Evolutionary conservation across 345 rosid species (phyloP).

Genomic region (Populus tremula): DNA sequence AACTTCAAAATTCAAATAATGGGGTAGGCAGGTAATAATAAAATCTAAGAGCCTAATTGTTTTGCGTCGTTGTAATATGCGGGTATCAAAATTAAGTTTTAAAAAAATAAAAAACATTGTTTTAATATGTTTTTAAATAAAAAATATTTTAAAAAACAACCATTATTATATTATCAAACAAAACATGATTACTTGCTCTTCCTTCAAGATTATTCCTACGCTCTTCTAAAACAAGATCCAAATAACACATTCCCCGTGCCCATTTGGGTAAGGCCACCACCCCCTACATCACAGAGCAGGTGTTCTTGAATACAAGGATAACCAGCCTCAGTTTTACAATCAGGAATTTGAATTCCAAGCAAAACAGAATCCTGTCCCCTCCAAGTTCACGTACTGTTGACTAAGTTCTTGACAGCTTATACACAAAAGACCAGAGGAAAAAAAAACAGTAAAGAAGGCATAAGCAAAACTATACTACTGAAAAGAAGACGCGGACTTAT

Average conservation of each 20-base stretch:
- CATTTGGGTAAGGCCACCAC: constrained; percentile 4
- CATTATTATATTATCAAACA: too few relatives aligned
- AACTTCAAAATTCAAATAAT: constrained; percentile 3
- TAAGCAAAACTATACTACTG: constrained; percentile 31
- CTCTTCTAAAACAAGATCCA: constrained; percentile 5
- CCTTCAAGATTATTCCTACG: constrained; percentile 1
- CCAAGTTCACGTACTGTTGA: constrained; percentile 20
- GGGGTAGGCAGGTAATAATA: neutral
- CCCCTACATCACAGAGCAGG: constrained; percentile 6
- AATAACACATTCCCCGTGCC: constrained; percentile 7
- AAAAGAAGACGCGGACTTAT: constrained; percentile 5
- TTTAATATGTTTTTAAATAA: too few relatives aligned
- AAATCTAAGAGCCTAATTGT: too few relatives aligned
- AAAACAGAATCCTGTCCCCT: constrained; percentile 21
- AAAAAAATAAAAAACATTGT: too few relatives aligned
- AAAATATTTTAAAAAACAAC: too few relatives aligned
- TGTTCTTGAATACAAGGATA: constrained; percentile 14
- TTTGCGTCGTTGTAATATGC: too few relatives aligned
- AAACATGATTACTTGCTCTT: too few relatives aligned
- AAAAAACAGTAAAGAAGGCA: neutral
- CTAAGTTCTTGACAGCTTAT: constrained; percentile 30
- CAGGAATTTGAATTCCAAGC: constrained; percentile 22
- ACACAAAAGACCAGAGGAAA: constrained; percentile 23
- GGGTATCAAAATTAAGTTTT: too few relatives aligned
- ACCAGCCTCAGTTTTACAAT: constrained; percentile 19